Evolutionary conservation across 805 yeast species (phyloP).

Genomic region (Millerozyma acaciae): DNA sequence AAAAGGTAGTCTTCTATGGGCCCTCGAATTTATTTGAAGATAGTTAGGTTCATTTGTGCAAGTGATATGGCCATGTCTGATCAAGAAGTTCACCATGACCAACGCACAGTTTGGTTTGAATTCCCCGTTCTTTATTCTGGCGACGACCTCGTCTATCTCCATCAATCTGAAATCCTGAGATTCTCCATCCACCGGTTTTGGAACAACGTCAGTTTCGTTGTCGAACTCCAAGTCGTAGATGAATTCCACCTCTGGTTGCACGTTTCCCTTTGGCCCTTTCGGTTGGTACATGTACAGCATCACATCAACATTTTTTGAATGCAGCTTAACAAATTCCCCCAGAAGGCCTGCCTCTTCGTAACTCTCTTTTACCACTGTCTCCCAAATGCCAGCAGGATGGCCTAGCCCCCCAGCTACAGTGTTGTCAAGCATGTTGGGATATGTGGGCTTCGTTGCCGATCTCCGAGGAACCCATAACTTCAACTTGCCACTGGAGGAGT

Average conservation of each 20-base stretch:
- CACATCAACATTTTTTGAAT: conserved; percentile 55
- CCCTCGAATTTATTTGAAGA: conserved; percentile 50
- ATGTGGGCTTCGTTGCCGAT: conserved; percentile 74
- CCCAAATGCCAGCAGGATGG: conserved; percentile 67
- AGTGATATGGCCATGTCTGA: conserved; percentile 76
- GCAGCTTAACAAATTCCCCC: conserved; percentile 43
- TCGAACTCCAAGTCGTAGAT: conserved; percentile 66
- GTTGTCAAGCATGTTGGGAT: conserved; percentile 87
- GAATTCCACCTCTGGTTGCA: conserved; percentile 87
- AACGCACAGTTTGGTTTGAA: conserved; percentile 90
- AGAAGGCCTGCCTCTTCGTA: conserved; percentile 86
- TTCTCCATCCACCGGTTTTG: conserved; percentile 49
- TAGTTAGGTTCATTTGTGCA: conserved; percentile 65
- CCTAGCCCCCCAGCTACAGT: conserved; percentile 96
- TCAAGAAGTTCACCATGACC: conserved; percentile 75
- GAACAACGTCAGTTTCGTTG: conserved; percentile 42
- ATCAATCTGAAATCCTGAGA: conserved; percentile 66
- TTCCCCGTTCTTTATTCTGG: conserved; percentile 48
- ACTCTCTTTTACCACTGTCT: conserved; percentile 82
- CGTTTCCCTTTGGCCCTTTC: conserved; percentile 42
- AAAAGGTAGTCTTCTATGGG: conserved; percentile 71
- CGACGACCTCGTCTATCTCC: conserved; percentile 53
- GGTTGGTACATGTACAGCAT: conserved; percentile 60
- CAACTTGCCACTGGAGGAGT: conserved; percentile 35
- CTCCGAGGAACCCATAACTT: conserved; percentile 85